Percentiles rank a stretch among this genome's conserved stretches.
phyloP scores from a whole-genome alignment of 495 filamentous ascomycete species.

The Pyrenopolyporus hunteri region DNA sequence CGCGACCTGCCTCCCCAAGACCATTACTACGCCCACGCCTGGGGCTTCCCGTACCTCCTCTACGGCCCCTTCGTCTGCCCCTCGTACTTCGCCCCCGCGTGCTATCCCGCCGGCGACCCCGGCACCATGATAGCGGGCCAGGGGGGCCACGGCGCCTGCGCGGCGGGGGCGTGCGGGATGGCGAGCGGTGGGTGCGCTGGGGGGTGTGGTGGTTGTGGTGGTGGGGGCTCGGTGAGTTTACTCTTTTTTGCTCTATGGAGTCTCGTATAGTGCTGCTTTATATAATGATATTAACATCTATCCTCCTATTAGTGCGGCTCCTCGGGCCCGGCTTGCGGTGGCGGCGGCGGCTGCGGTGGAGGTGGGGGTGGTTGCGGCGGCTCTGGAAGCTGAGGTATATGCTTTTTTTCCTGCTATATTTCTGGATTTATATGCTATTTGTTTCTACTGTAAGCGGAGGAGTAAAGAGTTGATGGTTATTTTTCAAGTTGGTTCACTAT shows the following conservation, averaged over 20 bases:
- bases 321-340: constrained; percentile 43
- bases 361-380: constrained; percentile 43
- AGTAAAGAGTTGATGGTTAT: too few species aligned
- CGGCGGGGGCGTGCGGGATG: constrained; percentile 60
- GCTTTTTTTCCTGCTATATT: not conserved
- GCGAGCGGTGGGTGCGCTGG: constrained; percentile 54
- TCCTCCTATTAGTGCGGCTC: constrained; percentile 33
- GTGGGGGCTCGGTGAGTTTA: constrained; percentile 48
- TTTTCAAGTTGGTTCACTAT: too few species aligned
- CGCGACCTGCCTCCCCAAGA: constrained; percentile 56
- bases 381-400: constrained; percentile 38
- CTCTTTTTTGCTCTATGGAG: constrained; percentile 24
- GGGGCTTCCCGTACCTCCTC: constrained; percentile 58
- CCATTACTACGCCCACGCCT: constrained; percentile 57
- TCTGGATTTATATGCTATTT: not conserved
- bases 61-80: constrained; percentile 47
- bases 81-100: constrained; percentile 41
- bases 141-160: constrained; percentile 49
- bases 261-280: not conserved
- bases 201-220: constrained; percentile 38
- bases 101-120: constrained; percentile 56
- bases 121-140: constrained; percentile 59
- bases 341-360: constrained; percentile 43
- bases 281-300: constrained; percentile 28
- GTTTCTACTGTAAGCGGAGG: too few species aligned